Conservation (phyloP, 805 yeast genomes). For the Sugiyamaella smithiae region DNA sequence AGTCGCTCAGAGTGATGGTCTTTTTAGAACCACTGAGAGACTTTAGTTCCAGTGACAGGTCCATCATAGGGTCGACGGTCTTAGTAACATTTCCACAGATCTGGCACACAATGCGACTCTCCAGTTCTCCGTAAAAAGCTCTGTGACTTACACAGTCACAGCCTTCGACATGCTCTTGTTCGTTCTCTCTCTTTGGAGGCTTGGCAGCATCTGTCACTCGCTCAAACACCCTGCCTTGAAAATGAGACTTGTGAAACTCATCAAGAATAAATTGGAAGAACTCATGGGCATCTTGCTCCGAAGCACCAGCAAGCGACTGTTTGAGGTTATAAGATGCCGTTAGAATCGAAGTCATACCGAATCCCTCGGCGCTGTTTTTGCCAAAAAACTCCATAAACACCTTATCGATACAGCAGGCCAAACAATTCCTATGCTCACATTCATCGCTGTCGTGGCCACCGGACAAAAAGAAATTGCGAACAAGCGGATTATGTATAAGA, state of each 20-base stretch:
- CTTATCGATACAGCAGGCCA: slow-evolving; percentile 82
- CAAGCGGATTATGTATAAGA: slow-evolving; percentile 83
- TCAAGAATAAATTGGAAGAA: slow-evolving; percentile 90
- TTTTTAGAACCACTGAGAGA: slow-evolving; percentile 18
- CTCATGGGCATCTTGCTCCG: slow-evolving; percentile 98
- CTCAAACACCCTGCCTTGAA: slow-evolving; percentile 14
- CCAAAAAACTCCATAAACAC: slow-evolving; percentile 75
- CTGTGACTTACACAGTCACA: slow-evolving; percentile 83
- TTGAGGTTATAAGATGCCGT: slow-evolving; percentile 82
- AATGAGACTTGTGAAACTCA: slow-evolving; percentile 58
- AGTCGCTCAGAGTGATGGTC: slow-evolving; percentile 47
- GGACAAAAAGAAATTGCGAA: slow-evolving; percentile 71
- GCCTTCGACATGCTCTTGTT: slow-evolving; percentile 13
- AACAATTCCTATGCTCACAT: slow-evolving; percentile 46
- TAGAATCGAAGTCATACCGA: slow-evolving; percentile 76
- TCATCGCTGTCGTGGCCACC: slow-evolving; percentile 66
- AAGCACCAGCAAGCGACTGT: slow-evolving; percentile 85
- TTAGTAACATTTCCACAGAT: slow-evolving; percentile 62
- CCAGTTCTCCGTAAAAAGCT: slow-evolving; percentile 78
- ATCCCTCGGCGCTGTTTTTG: slow-evolving; percentile 57
- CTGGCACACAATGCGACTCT: slow-evolving; percentile 73
- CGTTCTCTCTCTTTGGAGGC: slow-evolving; percentile 7
- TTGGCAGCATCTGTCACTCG: slow-evolving; percentile 6
- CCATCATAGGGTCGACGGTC: slow-evolving; percentile 86
- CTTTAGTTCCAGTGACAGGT: slow-evolving; percentile 74